These are phyloP conservation scores for Penicillium pulvis DNA, from an alignment of 495 filamentous ascomycete species.

Conservation along the genomic window DNA sequence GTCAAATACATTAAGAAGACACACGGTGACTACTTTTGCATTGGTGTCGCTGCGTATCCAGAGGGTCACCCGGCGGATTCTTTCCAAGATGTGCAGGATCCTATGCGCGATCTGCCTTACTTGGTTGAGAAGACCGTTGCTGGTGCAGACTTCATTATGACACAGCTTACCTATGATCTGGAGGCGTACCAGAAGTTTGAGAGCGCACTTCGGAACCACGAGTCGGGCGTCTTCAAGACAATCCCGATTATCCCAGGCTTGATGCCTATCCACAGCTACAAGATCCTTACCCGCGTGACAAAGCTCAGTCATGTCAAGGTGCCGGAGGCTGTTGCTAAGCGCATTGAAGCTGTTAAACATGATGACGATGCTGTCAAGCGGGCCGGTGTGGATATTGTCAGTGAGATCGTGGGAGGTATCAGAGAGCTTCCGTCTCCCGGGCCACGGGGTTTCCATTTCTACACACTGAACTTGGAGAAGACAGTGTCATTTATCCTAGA, in stretches of 20 bases:
- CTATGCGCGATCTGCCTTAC: slow-evolving; percentile 81
- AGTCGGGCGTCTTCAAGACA: slow-evolving; percentile 81
- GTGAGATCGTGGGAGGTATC: slow-evolving; percentile 53
- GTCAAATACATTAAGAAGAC: slow-evolving; percentile 83
- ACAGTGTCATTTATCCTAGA: slow-evolving; percentile 92
- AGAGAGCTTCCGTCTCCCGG: slow-evolving; percentile 59
- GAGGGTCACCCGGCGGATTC: slow-evolving; percentile 95
- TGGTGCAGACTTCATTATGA: slow-evolving; percentile 98
- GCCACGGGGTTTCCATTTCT: slow-evolving; percentile 90
- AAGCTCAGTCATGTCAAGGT: slow-evolving; percentile 89
- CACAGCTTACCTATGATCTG: slow-evolving; percentile 95
- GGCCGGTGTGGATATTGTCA: slow-evolving; percentile 55
- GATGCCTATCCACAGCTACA: slow-evolving; percentile 97
- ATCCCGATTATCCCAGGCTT: slow-evolving; percentile 92
- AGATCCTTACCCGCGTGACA: slow-evolving; percentile 91
- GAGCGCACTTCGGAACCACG: slow-evolving; percentile 72
- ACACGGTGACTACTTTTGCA: slow-evolving; percentile 94
- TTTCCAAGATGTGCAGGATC: slow-evolving; percentile 75
- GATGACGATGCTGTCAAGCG: slow-evolving; percentile 89
- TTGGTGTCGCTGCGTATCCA: slow-evolving; percentile 92
- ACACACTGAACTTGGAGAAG: slow-evolving; percentile 95
- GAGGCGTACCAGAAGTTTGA: slow-evolving; percentile 81
- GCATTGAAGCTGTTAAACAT: slow-evolving; percentile 76
- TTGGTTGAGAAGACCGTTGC: slow-evolving; percentile 88
- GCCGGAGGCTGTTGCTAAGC: slow-evolving; percentile 65